These are phyloP conservation scores for Debaryomyces subglobosus DNA, from an alignment of 1,139 yeast species.

Conservation along the genomic window DNA sequence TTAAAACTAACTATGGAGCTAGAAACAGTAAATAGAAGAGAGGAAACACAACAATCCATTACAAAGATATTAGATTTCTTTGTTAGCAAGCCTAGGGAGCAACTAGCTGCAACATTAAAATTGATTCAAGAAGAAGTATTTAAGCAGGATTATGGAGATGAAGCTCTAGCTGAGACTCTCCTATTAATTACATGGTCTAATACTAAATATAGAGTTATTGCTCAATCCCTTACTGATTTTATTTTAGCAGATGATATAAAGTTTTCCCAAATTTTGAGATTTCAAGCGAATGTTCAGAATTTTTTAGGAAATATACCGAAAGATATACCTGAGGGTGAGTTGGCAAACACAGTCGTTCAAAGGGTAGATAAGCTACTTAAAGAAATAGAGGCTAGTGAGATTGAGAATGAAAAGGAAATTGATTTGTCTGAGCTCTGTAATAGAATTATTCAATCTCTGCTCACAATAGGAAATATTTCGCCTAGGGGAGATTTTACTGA, in stretches of 20 bases:
- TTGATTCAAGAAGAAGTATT: conserved; percentile 22
- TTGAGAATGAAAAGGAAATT: conserved; percentile 11
- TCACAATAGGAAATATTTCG: conserved; percentile 16
- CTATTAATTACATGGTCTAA: conserved; percentile 20
- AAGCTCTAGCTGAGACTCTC: conserved; percentile 24
- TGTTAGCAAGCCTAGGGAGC: conserved; percentile 5
- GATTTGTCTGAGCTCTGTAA: conserved; percentile 19
- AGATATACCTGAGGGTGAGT: conserved; percentile 11
- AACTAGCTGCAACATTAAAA: conserved; percentile 11
- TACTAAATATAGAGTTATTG: conserved; percentile 11
- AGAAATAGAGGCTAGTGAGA: background rate
- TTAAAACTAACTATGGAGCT: conserved; percentile 30
- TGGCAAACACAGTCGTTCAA: conserved; percentile 12
- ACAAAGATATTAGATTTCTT: conserved; percentile 12
- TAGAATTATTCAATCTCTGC: conserved; percentile 23
- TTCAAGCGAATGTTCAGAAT: conserved; percentile 22
- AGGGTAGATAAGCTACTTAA: background rate
- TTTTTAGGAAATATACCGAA: conserved; percentile 5
- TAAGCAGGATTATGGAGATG: conserved; percentile 28
- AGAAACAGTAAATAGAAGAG: conserved; percentile 20
- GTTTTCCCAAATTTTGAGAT: conserved; percentile 23
- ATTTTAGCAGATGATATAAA: conserved; percentile 26
- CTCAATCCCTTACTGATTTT: conserved; percentile 19
- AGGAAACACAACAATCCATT: conserved; percentile 11
- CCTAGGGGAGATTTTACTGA: conserved; percentile 26